These are phyloP conservation scores for Pascua sp. DNA, from an alignment of 1,284 basidiomycete species.

Conservation along the genomic window DNA sequence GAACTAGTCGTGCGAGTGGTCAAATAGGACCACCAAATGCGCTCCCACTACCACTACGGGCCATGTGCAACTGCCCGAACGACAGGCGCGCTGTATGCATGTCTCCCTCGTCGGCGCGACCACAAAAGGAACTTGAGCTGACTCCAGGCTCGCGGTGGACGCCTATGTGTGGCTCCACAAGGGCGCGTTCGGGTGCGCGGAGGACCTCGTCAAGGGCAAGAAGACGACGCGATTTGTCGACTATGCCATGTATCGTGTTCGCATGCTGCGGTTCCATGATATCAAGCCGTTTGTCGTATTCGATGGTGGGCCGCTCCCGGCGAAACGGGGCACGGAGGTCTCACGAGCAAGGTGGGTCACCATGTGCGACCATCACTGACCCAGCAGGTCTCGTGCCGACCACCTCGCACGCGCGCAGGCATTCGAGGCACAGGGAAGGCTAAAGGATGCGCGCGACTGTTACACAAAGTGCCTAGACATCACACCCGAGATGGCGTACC, in stretches of 20 bases:
- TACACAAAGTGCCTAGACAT: slow-evolving; percentile 93
- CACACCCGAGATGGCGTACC: slow-evolving; percentile 94
- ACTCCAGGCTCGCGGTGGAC: slow-evolving; percentile 33
- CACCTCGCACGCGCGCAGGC: slow-evolving; percentile 62
- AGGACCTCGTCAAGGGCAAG: slow-evolving; percentile 81
- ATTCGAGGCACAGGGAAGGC: slow-evolving; percentile 71
- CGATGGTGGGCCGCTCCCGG: slow-evolving; percentile 91
- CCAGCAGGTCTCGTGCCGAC: slow-evolving; percentile 49
- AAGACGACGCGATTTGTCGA: slow-evolving; percentile 87
- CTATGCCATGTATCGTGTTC: slow-evolving; percentile 89
- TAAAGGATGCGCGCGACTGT: slow-evolving; percentile 74
- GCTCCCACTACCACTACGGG: too few species aligned
- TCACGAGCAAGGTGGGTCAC: slow-evolving; percentile 61
- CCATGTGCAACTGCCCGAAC: too few species aligned
- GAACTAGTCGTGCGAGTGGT: neutral
- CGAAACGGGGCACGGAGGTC: slow-evolving; percentile 84
- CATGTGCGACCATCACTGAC: neutral
- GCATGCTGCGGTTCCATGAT: slow-evolving; percentile 76
- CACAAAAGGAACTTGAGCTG: neutral
- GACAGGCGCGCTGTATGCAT: too few species aligned
- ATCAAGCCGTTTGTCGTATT: slow-evolving; percentile 92
- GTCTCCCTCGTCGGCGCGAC: too few species aligned
- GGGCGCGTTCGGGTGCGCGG: slow-evolving; percentile 86
- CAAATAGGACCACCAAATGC: neutral
- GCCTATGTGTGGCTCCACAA: slow-evolving; percentile 95